Evolutionary conservation across 148 eudicot species (phyloP), one percentile per base, ranked within the genome.

Genomic region (Rhododendron griersonianum): DNA sequence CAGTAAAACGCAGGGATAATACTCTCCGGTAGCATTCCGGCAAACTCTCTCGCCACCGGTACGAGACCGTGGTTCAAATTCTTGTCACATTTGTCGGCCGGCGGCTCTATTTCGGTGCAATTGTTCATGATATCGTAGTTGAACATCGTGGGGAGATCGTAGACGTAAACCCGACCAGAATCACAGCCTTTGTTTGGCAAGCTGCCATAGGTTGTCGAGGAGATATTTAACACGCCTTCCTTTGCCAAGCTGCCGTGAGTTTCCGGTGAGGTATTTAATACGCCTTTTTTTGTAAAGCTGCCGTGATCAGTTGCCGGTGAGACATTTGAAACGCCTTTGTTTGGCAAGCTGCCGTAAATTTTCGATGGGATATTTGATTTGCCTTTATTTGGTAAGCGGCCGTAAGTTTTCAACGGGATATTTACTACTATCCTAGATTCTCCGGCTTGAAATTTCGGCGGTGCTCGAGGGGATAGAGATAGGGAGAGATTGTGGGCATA

Each of bases 11-110:
- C 55, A 35, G 78, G 69, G 6, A 63, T 28, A 0, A 95, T 83
- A 33, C 79, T 82, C 0, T 41, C 65, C 67, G 99, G 97, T 1
- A 94, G 48, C 7, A 92, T 28, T 0, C 81, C 75, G 37, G 87
- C 37, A 0, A 91, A 55, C 4, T 48, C 91, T 28, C 2, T 67
- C 3, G 69, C 33, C 8, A 92, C 96, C 2, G 44, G 86, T 2
- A 98, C 99, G 30, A 93, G 89, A 0, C 99, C 98, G 25, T 76
- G 59, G 84, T 96, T 96, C 1, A 93, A 91, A 10, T 91, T 85
- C 2, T 93, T 89, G 9, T 80, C 87, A 83, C 99, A 96, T 10
- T 89, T 87, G 3, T 94, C 89, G 9, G 84, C 85, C 92, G 91
- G 91, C 0, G 95, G 97, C 79, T 84, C 92, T 5, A 94, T 57